Evolutionary conservation across 257 asterid genomes (phyloP).

Genomic region (Solanum chaucha): DNA sequence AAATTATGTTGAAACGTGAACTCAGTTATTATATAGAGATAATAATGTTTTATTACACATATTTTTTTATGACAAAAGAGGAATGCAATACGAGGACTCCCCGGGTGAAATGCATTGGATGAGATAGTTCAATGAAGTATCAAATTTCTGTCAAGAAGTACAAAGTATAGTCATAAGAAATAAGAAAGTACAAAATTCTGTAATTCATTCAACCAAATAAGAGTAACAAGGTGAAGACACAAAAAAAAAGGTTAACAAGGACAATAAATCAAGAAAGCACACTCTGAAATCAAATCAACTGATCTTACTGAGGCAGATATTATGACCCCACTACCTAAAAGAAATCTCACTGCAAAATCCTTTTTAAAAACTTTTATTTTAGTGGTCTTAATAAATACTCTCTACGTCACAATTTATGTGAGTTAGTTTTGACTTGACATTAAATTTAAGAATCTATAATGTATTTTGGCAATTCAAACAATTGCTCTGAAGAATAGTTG

Average conservation of each 20-base stretch:
- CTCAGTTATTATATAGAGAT: no score
- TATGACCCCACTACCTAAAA: not conserved
- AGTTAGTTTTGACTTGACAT: no score
- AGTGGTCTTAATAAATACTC: not conserved
- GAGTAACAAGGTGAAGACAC: not conserved
- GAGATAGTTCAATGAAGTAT: not conserved
- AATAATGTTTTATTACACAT: no score
- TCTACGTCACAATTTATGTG: not conserved
- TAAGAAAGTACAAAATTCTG: not conserved
- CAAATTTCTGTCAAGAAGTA: not conserved
- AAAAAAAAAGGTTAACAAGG: not conserved
- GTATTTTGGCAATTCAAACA: not conserved
- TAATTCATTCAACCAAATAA: not conserved
- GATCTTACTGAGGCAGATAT: not conserved
- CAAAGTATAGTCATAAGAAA: not conserved
- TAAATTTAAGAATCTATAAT: not conserved
- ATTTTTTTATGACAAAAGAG: not conserved
- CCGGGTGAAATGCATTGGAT: not conserved
- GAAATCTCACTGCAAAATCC: not conserved
- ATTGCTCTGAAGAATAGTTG: not conserved
- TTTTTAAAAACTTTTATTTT: not conserved
- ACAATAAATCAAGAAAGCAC: not conserved
- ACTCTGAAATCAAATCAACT: not conserved
- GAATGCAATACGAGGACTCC: not conserved
- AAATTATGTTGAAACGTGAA: no score